phyloP scores from a whole-genome alignment of 495 filamentous ascomycete species.

The Aspergillus nanangensis region DNA sequence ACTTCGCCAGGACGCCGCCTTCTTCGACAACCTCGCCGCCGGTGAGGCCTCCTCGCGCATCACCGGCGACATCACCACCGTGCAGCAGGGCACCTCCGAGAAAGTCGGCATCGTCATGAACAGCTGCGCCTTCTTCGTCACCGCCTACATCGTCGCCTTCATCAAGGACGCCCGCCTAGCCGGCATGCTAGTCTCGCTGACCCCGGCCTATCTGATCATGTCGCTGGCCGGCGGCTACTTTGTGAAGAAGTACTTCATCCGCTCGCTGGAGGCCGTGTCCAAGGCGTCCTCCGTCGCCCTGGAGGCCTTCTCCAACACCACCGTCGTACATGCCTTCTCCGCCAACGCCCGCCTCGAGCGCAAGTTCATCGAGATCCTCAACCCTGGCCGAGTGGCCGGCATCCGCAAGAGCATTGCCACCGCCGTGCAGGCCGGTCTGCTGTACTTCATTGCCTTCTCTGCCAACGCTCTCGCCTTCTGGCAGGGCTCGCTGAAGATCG shows the following conservation, averaged over 20 bases:
- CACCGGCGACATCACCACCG: constrained; percentile 54
- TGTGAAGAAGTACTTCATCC: constrained; percentile 53
- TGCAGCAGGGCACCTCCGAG: constrained; percentile 61
- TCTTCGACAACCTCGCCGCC: constrained; percentile 52
- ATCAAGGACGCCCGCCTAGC: constrained; percentile 47
- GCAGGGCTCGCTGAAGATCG: constrained; percentile 55
- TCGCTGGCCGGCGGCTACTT: constrained; percentile 55
- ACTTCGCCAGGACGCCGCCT: constrained; percentile 57
- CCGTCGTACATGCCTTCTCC: constrained; percentile 47
- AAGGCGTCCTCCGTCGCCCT: constrained; percentile 46
- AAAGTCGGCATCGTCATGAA: constrained; percentile 60
- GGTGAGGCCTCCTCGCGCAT: constrained; percentile 61
- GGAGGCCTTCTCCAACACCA: constrained; percentile 41
- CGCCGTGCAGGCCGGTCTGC: constrained; percentile 58
- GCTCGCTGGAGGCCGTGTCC: constrained; percentile 47
- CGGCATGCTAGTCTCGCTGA: constrained; percentile 46
- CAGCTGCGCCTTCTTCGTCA: constrained; percentile 57
- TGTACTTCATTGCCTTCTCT: constrained; percentile 63
- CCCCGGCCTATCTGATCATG: constrained; percentile 66
- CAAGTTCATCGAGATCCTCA: constrained; percentile 47
- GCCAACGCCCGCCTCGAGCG: constrained; percentile 45
- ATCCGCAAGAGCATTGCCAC: constrained; percentile 54
- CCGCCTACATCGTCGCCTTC: constrained; percentile 61
- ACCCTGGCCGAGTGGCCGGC: constrained; percentile 42
- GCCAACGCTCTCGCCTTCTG: constrained; percentile 65